Evolutionary conservation across 2,329 filamentous ascomycete genomes (phyloP).

Genomic region (Alternaria panax): DNA sequence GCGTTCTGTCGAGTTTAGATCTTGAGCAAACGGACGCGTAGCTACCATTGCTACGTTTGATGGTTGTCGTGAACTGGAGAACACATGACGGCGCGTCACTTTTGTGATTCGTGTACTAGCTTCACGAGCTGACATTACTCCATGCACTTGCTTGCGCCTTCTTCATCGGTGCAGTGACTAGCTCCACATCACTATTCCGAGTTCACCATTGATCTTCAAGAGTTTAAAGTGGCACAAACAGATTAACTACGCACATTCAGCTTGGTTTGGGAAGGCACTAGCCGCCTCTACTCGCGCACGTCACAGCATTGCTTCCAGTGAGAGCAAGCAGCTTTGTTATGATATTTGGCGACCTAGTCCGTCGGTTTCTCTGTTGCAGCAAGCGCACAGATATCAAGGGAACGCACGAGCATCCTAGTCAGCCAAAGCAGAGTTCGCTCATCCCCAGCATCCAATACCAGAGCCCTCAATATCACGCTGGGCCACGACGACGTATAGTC

Average conservation of each 20-base stretch:
- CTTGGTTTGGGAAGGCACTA: constrained; percentile 3
- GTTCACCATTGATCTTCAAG: background rate
- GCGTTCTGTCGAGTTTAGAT: background rate
- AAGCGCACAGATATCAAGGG: constrained; percentile 16
- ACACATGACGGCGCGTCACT: constrained; percentile 20
- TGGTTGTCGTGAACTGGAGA: background rate
- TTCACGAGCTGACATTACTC: background rate
- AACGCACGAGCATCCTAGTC: constrained; percentile 13
- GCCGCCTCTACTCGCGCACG: constrained; percentile 1
- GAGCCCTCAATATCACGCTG: background rate
- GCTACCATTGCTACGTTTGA: background rate
- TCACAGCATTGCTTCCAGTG: constrained; percentile 7
- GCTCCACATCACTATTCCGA: background rate
- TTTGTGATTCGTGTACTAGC: constrained; percentile 14
- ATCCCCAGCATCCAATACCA: background rate
- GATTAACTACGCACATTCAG: constrained; percentile 2
- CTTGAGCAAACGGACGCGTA: background rate
- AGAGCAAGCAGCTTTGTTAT: constrained; percentile 10
- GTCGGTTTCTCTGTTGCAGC: constrained; percentile 11
- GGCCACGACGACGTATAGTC: background rate
- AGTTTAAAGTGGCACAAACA: background rate
- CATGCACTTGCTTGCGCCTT: constrained; percentile 4
- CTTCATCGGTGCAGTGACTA: background rate
- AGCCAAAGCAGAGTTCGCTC: constrained; percentile 1
- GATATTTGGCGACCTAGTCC: constrained; percentile 3